These are phyloP conservation scores for Saturnispora gosingensis DNA, from an alignment of 805 yeast species.

Conservation along the genomic window DNA sequence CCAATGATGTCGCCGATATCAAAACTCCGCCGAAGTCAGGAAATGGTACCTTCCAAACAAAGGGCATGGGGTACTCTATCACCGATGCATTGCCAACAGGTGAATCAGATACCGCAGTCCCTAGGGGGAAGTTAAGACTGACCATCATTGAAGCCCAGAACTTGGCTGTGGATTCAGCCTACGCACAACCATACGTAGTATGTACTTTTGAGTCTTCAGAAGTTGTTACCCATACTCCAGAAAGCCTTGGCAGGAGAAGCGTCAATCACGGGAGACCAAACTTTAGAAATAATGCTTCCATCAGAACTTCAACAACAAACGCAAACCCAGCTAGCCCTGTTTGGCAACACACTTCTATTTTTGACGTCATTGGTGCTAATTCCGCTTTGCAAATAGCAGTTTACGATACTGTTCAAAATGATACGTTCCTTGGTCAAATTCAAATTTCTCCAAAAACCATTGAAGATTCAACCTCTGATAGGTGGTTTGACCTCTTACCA, in stretches of 20 bases:
- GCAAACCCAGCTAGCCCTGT: constrained; percentile 49
- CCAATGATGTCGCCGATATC: constrained; percentile 1
- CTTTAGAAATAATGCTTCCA: constrained; percentile 19
- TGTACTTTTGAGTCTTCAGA: constrained; percentile 90
- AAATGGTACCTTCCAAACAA: neutral
- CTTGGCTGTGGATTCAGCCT: constrained; percentile 44
- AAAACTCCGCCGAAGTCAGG: neutral
- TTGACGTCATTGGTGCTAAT: constrained; percentile 80
- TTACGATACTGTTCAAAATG: constrained; percentile 77
- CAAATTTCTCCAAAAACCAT: constrained; percentile 57
- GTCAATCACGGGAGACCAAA: neutral
- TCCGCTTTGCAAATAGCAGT: constrained; percentile 85
- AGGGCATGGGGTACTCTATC: constrained; percentile 21
- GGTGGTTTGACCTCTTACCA: constrained; percentile 68
- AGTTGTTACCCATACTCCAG: constrained; percentile 77
- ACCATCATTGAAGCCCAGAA: constrained; percentile 73
- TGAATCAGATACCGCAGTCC: constrained; percentile 30
- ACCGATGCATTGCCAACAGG: constrained; percentile 16
- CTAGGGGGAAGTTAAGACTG: constrained; percentile 77
- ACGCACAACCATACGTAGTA: constrained; percentile 76
- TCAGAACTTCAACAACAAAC: constrained; percentile 17
- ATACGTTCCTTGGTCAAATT: constrained; percentile 79
- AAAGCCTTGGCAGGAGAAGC: constrained; percentile 25
- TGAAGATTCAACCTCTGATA: constrained; percentile 38
- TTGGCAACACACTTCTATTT: constrained; percentile 89